These are phyloP conservation scores for Cicer arietinum DNA, from an alignment of 306 rosid genomes.

Conservation along the genomic window DNA sequence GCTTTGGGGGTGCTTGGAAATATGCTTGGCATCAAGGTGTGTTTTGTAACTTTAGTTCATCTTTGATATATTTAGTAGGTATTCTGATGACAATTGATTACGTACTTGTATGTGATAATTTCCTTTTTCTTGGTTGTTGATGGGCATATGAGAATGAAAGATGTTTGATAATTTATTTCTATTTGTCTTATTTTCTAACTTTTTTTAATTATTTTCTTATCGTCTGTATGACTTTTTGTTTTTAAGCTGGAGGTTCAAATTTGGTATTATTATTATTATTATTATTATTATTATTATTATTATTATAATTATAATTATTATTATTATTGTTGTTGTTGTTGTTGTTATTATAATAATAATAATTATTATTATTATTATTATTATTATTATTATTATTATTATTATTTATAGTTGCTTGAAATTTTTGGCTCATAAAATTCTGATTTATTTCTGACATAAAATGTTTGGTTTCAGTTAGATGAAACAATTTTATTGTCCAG, in stretches of 20 bases:
- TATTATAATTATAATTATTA: not conserved
- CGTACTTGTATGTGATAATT: constrained; percentile 20
- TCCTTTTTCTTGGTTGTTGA: constrained; percentile 11
- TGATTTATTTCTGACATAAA: constrained; percentile 22
- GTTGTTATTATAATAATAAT: not conserved
- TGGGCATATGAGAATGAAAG: constrained; percentile 8
- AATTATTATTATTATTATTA: constrained; percentile 10
- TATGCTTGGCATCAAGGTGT: constrained; percentile 93
- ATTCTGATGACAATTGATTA: constrained; percentile 28
- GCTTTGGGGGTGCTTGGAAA: constrained; percentile 82
- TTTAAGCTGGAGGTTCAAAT: constrained; percentile 20
- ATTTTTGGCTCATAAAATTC: constrained; percentile 33
- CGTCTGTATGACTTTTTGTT: constrained; percentile 21
- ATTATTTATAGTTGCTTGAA: not conserved
- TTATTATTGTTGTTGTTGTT: not conserved
- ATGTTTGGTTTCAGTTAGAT: constrained; percentile 27
- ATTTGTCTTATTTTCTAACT: not conserved
- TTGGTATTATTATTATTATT: not conserved
- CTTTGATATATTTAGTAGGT: constrained; percentile 17
- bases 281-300: not conserved
- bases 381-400: not conserved
- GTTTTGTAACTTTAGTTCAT: constrained; percentile 16
- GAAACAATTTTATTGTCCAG: constrained; percentile 16
- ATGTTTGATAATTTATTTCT: not conserved
- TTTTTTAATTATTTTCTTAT: constrained; percentile 6